Evolutionary conservation across 1,284 basidiomycete species (phyloP), one percentile per base, ranked within the genome.

Genomic region (Ustilago cynodontis): DNA sequence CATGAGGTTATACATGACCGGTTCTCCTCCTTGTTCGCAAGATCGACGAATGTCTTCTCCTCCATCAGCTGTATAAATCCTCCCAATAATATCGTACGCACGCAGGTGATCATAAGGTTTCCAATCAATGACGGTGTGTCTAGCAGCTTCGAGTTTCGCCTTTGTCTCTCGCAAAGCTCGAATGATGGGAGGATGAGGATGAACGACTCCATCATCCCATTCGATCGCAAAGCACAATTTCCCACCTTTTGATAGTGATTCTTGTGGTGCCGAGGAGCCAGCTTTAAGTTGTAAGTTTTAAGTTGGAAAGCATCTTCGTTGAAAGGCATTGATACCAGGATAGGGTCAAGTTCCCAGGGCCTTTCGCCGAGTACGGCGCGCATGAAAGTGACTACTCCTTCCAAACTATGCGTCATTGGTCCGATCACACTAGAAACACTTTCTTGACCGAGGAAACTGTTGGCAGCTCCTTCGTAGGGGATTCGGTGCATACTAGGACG

Each of bases 401-500:
- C 87, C 22, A 93, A 72, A 20, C 88, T 89, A 37, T 87, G 87
- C 1, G 90, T 87, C 67, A 93, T 88, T 2, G 93, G 93, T 0
- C 93, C 93, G 4, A 93, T 88, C 50, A 93, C 91, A 1, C 91
- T 92, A 2, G 88, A 86, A 28, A 93, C 86, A 7, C 91, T 90
- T 63, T 93, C 91, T 83, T 92, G 91, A 18, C 70, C 65, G 4
- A 90, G 89, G 39, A 92, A 81, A 22, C 74, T 65, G 55, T 78
- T 79, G 31, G 71, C 76, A 37, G 80, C 81, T 8, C 92, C 92
- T 41, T 86, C 86, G 65, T 92, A 93, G 0, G 93, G 92, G 22
- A 93, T 87, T 9, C 93, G 89, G 31, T 89, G 88, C 72, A 89
- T 91, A 1, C 91, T 92, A 2, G 94, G 92, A 83, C 95, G 95